Evolutionary conservation across 805 yeast genomes (phyloP), one percentile per base, ranked within the genome.

Genomic region (Wickerhamiella sergipiensis): DNA sequence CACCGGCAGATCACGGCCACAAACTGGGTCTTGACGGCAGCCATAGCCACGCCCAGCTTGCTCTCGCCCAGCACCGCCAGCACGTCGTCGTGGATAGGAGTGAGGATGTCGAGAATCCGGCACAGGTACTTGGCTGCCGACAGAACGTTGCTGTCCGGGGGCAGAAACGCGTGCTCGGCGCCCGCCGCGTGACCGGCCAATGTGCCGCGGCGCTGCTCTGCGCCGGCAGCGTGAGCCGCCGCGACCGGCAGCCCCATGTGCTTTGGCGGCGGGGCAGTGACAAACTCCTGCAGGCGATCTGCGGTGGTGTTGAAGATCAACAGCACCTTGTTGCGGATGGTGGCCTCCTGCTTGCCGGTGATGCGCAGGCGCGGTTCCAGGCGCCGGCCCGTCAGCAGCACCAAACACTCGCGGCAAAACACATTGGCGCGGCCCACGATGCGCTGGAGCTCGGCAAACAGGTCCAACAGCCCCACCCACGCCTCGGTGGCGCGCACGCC

Each of bases 131-230:
- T 71, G 36, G 79, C 62, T 2, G 83, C 71, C 45, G 85, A 72
- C 22, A 84, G 66, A 8, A 83, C 75, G 59, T 82, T 84, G 1
- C 87, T 71, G 50, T 71, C 70, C 1, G 82, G 81, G 2, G 90
- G 89, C 21, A 81, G 61, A 58, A 79, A 80, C 1, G 81, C 81
- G 61, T 69, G 77, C 36, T 66, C 64, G 6, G 56, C 45, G 1
- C 47, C 50, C n/a, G 43, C 43, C 26, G 26, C 26, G 26, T 8
- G 5, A 8, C 8, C 26, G 8, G 26, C 26, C 26, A 8, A 24
- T 8, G 26, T 6, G 26, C 26, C 26, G 8, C 8, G 29, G 39
- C 53, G 24, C 45, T 17, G 33, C 6, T 36, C 38, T 7, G 44
- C 33, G 12, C 26, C 43, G 3, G 33, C 12, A 3, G 33, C 33